These are phyloP conservation scores for Postia placenta DNA, from an alignment of 768 basidiomycete species.

Conservation along the genomic window DNA sequence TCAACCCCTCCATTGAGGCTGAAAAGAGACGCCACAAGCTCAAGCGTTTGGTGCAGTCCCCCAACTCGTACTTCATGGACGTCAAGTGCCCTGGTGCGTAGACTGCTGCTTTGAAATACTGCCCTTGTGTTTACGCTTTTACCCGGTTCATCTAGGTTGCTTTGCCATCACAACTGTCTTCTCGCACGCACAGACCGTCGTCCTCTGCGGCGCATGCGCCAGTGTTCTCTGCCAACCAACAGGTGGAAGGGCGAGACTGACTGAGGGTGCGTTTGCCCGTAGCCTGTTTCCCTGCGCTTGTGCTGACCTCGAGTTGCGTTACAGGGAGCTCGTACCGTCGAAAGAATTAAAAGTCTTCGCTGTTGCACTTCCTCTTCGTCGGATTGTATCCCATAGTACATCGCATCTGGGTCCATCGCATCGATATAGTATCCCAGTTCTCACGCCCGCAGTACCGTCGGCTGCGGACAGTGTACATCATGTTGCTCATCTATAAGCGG, in stretches of 20 bases:
- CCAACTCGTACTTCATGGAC: slow-evolving; percentile 99
- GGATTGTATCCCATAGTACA: slow-evolving; percentile 10
- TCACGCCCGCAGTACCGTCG: slow-evolving; percentile 13
- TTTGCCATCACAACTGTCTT: slow-evolving; percentile 96
- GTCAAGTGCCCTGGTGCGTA: slow-evolving; percentile 93
- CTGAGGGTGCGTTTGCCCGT: slow-evolving; percentile 69
- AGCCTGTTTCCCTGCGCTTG: slow-evolving; percentile 6
- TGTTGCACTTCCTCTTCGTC: slow-evolving; percentile 16
- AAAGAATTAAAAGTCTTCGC: slow-evolving; percentile 60
- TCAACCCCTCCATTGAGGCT: slow-evolving; percentile 86
- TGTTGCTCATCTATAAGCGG: too few species aligned
- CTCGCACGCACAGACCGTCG: slow-evolving; percentile 98
- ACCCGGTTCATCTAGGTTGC: slow-evolving; percentile 51
- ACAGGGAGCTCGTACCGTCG: slow-evolving; percentile 95
- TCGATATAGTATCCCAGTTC: slow-evolving; percentile 5
- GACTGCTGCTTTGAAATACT: not conserved
- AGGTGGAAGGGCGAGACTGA: slow-evolving; percentile 95
- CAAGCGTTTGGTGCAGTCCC: slow-evolving; percentile 97
- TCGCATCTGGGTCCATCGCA: not conserved
- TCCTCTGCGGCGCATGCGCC: slow-evolving; percentile 88
- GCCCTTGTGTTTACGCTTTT: not conserved
- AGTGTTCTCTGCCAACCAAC: slow-evolving; percentile 97
- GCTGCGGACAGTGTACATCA: slow-evolving; percentile 17
- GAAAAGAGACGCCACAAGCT: slow-evolving; percentile 95
- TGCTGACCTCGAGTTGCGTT: slow-evolving; percentile 11